Percentiles rank a stretch among this genome's conserved stretches.
These are phyloP conservation scores for Calocybe cyanea DNA, from an alignment of 768 basidiomycete species.

Conservation along the genomic window DNA sequence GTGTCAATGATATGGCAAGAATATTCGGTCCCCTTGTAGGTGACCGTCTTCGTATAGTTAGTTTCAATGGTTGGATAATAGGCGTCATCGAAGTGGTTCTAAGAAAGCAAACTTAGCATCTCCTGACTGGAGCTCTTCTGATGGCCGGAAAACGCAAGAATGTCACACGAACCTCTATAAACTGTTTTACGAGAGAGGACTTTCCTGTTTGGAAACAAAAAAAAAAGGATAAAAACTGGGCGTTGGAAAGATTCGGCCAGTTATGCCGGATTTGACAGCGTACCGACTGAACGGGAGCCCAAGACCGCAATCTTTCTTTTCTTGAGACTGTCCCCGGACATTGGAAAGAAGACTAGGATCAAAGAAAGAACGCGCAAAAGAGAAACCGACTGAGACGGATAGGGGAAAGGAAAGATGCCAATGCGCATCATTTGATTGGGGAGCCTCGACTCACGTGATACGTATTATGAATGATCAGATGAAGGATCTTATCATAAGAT, in stretches of 20 bases:
- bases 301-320: constrained; percentile 89
- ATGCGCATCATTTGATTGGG: constrained; percentile 13
- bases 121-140: neutral
- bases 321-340: constrained; percentile 43
- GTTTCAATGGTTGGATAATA: constrained; percentile 97
- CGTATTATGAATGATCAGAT: too few species aligned
- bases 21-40: constrained; percentile 86
- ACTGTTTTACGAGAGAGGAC: constrained; percentile 92
- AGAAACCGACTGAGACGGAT: too few species aligned
- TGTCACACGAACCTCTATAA: constrained; percentile 58
- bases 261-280: constrained; percentile 25
- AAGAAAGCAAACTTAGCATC: constrained; percentile 4
- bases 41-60: constrained; percentile 81
- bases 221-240: neutral
- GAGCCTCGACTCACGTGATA: constrained; percentile 9
- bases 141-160: neutral
- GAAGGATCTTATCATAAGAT: too few species aligned
- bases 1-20: constrained; percentile 98
- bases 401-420: neutral
- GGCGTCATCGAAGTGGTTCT: constrained; percentile 81
- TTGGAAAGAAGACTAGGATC: constrained; percentile 11
- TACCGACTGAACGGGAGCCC: constrained; percentile 88
- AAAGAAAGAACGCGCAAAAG: constrained; percentile 11
- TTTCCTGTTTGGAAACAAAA: constrained; percentile 58
- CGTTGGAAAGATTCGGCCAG: constrained; percentile 1